Conservation (phyloP, 108 stramenopile species). For the Discostella stelligeroides region DNA sequence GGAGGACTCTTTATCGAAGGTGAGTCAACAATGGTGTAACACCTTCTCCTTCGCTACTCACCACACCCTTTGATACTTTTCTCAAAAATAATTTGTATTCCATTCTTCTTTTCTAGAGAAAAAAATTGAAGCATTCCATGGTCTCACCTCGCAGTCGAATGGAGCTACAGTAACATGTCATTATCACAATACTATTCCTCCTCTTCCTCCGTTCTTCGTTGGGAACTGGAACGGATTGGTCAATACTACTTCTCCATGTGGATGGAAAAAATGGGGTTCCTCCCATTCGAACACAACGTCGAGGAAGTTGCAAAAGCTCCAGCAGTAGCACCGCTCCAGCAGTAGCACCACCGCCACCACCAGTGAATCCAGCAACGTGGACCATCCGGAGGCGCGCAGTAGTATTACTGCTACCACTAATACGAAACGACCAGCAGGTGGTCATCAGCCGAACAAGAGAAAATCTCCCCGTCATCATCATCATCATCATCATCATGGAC, state of each 20-base stretch:
- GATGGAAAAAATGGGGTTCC: slow-evolving; percentile 10
- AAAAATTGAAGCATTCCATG: slow-evolving; percentile 24
- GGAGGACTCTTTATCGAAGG: slow-evolving; percentile 30
- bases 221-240: slow-evolving; percentile 30
- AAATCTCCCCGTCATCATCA: slow-evolving; percentile 18
- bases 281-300: slow-evolving; percentile 7
- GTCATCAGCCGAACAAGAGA: slow-evolving; percentile 28
- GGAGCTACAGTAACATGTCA: background rate
- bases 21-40: too few relatives aligned
- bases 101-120: slow-evolving; percentile 25
- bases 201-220: slow-evolving; percentile 4
- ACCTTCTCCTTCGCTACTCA: too few relatives aligned
- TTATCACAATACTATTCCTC: too few relatives aligned
- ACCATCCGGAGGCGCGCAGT: slow-evolving; percentile 3
- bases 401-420: background rate
- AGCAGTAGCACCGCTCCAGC: slow-evolving; percentile 3
- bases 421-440: background rate
- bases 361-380: background rate
- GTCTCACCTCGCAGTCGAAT: slow-evolving; percentile 1
- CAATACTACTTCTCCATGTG: too few relatives aligned
- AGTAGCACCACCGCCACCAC: too few relatives aligned
- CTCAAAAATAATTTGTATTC: background rate
- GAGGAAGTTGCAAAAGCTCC: too few relatives aligned
- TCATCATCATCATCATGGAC: slow-evolving; percentile 11
- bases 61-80: too few relatives aligned